A percentile compares a stretch with the other conserved stretches of the same genome.
These are phyloP conservation scores for Candida hungchunana DNA, from an alignment of 805 yeast species.

Conservation along the genomic window DNA sequence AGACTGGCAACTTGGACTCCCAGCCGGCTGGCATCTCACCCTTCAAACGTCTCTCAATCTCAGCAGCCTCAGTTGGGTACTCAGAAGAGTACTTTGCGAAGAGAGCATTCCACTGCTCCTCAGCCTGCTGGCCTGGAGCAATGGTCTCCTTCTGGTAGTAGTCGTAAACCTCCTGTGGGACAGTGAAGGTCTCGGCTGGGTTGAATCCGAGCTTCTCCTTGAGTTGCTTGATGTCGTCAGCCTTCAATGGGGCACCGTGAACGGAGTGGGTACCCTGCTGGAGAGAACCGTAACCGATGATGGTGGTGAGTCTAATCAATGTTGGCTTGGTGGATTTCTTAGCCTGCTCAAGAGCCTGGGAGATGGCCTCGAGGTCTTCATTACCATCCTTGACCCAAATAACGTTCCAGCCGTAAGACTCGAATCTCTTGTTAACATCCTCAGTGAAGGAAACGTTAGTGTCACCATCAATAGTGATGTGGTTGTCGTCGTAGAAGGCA, in stretches of 20 bases:
- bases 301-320: slow-evolving; percentile 81
- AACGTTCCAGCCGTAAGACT: slow-evolving; percentile 93
- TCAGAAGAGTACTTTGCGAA: slow-evolving; percentile 57
- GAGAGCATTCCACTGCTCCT: slow-evolving; percentile 70
- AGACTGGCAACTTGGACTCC: slow-evolving; percentile 73
- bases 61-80: slow-evolving; percentile 77
- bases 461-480: slow-evolving; percentile 93
- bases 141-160: slow-evolving; percentile 52
- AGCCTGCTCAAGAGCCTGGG: slow-evolving; percentile 75
- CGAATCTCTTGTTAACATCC: slow-evolving; percentile 78
- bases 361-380: slow-evolving; percentile 66
- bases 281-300: slow-evolving; percentile 91
- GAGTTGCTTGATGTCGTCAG: slow-evolving; percentile 86
- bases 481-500: slow-evolving; percentile 95
- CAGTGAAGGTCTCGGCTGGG: slow-evolving; percentile 74
- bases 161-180: slow-evolving; percentile 80
- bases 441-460: slow-evolving; percentile 90
- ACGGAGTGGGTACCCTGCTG: slow-evolving; percentile 84
- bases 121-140: slow-evolving; percentile 59
- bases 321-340: slow-evolving; percentile 85
- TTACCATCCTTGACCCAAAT: slow-evolving; percentile 76
- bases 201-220: slow-evolving; percentile 83
- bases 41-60: slow-evolving; percentile 70
- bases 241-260: slow-evolving; percentile 94
- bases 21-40: slow-evolving; percentile 81